Evolutionary conservation across 1,139 yeast genomes (phyloP), one percentile per base, ranked within the genome.

Genomic region (Martiniozyma asiatica): DNA sequence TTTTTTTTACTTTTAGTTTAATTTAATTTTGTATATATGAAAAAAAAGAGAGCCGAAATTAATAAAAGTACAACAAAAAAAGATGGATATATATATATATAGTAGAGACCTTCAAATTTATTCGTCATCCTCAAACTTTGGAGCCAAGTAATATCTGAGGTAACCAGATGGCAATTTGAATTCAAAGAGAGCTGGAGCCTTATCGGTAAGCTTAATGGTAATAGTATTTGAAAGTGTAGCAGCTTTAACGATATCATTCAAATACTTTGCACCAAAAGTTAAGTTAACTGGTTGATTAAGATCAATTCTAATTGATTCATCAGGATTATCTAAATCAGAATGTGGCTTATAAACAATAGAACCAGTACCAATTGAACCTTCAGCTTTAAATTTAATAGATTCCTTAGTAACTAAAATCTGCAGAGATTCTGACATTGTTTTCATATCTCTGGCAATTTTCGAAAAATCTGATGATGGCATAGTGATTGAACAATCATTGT

Each of bases 111-210:
- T 14, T 23, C 15, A 12, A 14, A 23, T n/a, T 45, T 63, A 73
- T 42, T 81, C 92, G 38, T 82, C 94, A 45, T 82, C 95, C 43
- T 80, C 94, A 53, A 85, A 84, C 68, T 89, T 89, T 37, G 98
- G 98, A 46, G 98, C 98, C 59, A 89, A 70, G 70, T 81, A 89
- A 70, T 81, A 89, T 57, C 95, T 78, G 56, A 89, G 66, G 59
- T 82, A 82, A 31, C 99, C 98, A 54, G 92, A 82, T 42, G 87
- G 81, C 55, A 89, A 67, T 58, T 79, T 80, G 63, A 79, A 89
- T 61, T 87, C 97, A 50, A 89, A 84, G 54, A 85, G 66, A 26
- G 96, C 94, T 20, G 99, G 99, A 14, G 93, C 75, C 55, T 81
- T 85, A 49, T 81, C 89, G 23, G 94, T 82, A 54, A 89, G 68